Conservation (phyloP, 2,329 filamentous ascomycete genomes). For the Apiospora koreana region DNA sequence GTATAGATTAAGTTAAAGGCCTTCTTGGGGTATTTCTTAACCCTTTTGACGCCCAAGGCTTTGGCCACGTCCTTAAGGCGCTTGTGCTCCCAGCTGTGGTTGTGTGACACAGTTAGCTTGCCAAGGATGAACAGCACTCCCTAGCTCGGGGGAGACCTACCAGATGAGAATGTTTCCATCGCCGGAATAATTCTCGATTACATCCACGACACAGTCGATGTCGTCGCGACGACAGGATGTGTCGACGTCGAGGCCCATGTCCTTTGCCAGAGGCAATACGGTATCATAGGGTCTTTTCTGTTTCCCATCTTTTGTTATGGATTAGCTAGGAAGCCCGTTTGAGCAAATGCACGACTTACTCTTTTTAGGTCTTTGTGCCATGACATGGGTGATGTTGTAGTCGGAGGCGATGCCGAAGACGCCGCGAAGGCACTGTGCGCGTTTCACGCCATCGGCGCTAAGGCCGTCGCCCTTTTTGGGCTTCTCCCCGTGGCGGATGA, state of each 20-base stretch:
- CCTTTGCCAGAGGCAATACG: slow-evolving; percentile 55
- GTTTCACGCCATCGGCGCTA: slow-evolving; percentile 50
- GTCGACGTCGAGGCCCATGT: slow-evolving; percentile 57
- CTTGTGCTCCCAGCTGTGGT: slow-evolving; percentile 57
- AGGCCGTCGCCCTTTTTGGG: slow-evolving; percentile 53
- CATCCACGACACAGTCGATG: slow-evolving; percentile 51
- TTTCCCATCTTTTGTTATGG: slow-evolving; percentile 42
- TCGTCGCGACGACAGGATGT: slow-evolving; percentile 58
- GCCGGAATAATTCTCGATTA: slow-evolving; percentile 48
- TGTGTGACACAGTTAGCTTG: not conserved
- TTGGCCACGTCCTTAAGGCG: slow-evolving; percentile 52
- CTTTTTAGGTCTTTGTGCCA: slow-evolving; percentile 55
- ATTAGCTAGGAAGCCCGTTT: not conserved
- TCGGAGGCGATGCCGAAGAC: slow-evolving; percentile 54
- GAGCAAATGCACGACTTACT: slow-evolving; percentile 29
- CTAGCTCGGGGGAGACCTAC: slow-evolving; percentile 25
- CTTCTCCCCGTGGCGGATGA: slow-evolving; percentile 68
- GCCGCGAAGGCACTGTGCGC: slow-evolving; percentile 58
- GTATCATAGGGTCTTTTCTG: slow-evolving; percentile 57
- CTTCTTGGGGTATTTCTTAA: slow-evolving; percentile 51
- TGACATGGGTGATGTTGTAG: slow-evolving; percentile 60
- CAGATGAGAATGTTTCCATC: slow-evolving; percentile 60
- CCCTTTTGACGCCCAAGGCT: slow-evolving; percentile 47
- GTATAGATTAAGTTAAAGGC: slow-evolving; percentile 60
- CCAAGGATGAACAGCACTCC: not conserved